Base-by-base conservation (phyloP, 1,284 basidiomycete genomes). In the Inonotus hispidus region DNA sequence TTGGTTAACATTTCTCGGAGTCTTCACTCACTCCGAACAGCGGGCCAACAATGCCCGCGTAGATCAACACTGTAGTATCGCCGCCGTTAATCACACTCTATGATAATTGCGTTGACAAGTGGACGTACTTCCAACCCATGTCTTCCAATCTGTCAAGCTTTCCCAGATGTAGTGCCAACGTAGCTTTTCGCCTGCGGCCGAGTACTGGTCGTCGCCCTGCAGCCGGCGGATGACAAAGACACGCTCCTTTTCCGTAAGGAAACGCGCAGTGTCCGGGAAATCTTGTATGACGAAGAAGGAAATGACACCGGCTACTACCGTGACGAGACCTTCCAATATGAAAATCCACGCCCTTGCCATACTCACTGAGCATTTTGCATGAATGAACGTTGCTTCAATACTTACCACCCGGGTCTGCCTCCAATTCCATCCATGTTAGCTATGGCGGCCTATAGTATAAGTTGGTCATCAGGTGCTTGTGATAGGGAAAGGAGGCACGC, bases 201-300 rank as follows among this genome's bases (percentile, higher is more conserved):
- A 87, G 70, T 84, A 87, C 68, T 87, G 87, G 67, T 83, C 80
- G 69, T 90, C 88, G n/a, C 72, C 71, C 71, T 90, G 85, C 38
- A 91, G 76, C 21, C 88, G 76, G 19, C 82, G 77, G 60, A 91
- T 78, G 56, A 92, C 79, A 32, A 87, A 78, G 2, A 82, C 85
- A 25, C 87, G 77, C 73, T 93, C 91, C 1, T 74, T 76, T 65
- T 87, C 85, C 27, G 77, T 80, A 19, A 93, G 77, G 75, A 91
- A 91, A 66, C 81, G 88, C 47, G 90, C 90, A 0, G 82, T 87
- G 68, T 90, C 87, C 3, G 89, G 90, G 74, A 92, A 92, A 72
- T 92, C 90, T 68, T 88, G 83, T 63, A 91, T 83, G 66, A 91
- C 82, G 80, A 82, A 92, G 76, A 85, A 92, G 3, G 88, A 88